Evolutionary conservation across 1,284 basidiomycete species (phyloP).

Genomic region (Pseudozyma hubeiensis): DNA sequence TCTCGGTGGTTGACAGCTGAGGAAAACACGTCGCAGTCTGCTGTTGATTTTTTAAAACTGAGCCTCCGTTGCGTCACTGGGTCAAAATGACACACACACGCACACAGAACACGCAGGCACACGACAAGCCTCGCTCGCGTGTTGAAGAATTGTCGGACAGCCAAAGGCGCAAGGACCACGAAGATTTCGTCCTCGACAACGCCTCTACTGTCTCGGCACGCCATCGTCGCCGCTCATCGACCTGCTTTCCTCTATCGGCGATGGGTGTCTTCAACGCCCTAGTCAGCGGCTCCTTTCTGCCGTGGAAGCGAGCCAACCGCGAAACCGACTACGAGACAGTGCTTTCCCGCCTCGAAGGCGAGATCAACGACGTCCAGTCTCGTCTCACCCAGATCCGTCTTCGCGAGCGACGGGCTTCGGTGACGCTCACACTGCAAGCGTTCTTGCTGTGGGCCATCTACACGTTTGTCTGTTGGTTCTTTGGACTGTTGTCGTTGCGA

Average conservation of each 20-base stretch:
- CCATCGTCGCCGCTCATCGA: too few relatives aligned
- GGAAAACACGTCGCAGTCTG: neutral
- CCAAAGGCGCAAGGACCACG: neutral
- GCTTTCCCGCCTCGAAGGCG: conserved; percentile 70
- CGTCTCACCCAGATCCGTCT: conserved; percentile 87
- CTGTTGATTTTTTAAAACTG: neutral
- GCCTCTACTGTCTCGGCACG: too few relatives aligned
- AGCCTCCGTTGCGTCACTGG: conserved; percentile 14
- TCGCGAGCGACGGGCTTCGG: conserved; percentile 82
- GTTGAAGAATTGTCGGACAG: neutral
- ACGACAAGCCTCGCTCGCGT: conserved; percentile 6
- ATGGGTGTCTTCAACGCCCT: conserved; percentile 53
- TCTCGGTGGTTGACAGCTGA: neutral
- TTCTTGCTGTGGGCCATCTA: conserved; percentile 84
- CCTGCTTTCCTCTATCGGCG: neutral
- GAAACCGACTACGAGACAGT: conserved; percentile 72
- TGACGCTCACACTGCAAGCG: conserved; percentile 85
- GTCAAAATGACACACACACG: conserved; percentile 1
- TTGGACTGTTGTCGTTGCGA: conserved; percentile 31
- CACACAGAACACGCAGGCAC: conserved; percentile 18
- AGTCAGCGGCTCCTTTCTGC: conserved; percentile 40
- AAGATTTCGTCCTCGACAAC: too few relatives aligned
- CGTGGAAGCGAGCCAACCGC: conserved; percentile 39
- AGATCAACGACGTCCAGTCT: conserved; percentile 74
- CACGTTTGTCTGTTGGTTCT: conserved; percentile 82